phyloP scores from a whole-genome alignment of 768 basidiomycete genomes.

The Russula ochroleuca region DNA sequence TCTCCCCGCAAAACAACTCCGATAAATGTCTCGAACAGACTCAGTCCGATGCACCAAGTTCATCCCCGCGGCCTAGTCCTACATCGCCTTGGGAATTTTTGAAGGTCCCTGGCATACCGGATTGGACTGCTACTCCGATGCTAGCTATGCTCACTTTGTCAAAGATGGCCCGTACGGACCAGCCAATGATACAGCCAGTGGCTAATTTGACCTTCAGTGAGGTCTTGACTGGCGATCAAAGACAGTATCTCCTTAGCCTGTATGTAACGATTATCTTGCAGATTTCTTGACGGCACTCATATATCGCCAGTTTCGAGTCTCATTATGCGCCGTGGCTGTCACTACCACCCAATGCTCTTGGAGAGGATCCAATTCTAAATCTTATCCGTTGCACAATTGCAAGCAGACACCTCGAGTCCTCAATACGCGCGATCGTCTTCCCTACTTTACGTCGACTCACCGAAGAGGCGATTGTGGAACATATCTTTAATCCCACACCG shows the following conservation, averaged over 20 bases:
- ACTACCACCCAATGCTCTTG: conserved; percentile 35
- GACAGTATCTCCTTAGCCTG: conserved; percentile 18
- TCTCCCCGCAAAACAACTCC: not conserved
- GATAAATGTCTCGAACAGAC: conserved; percentile 18
- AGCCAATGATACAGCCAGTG: conserved; percentile 30
- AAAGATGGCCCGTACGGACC: conserved; percentile 29
- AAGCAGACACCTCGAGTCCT: conserved; percentile 41
- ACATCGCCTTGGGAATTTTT: conserved; percentile 39
- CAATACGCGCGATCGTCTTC: conserved; percentile 36
- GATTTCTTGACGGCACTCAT: not conserved
- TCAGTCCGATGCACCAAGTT: conserved; percentile 7
- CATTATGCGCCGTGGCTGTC: conserved; percentile 45
- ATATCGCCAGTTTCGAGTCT: conserved; percentile 39
- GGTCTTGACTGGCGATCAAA: conserved; percentile 20
- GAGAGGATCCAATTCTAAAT: conserved; percentile 38
- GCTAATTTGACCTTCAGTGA: conserved; percentile 22
- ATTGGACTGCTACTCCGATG: conserved; percentile 46
- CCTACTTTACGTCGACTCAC: conserved; percentile 42
- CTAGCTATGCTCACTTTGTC: conserved; percentile 44
- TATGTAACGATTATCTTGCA: conserved; percentile 5
- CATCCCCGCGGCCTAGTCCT: conserved; percentile 18
- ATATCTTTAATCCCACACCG: conserved; percentile 42
- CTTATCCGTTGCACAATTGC: conserved; percentile 46
- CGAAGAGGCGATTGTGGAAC: conserved; percentile 39
- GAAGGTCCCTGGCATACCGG: conserved; percentile 38